A percentile compares a stretch with the other conserved stretches of the same genome.
These are phyloP conservation scores for Pyrenopolyporus hunteri DNA, from an alignment of 495 filamentous ascomycete genomes.

Conservation along the genomic window DNA sequence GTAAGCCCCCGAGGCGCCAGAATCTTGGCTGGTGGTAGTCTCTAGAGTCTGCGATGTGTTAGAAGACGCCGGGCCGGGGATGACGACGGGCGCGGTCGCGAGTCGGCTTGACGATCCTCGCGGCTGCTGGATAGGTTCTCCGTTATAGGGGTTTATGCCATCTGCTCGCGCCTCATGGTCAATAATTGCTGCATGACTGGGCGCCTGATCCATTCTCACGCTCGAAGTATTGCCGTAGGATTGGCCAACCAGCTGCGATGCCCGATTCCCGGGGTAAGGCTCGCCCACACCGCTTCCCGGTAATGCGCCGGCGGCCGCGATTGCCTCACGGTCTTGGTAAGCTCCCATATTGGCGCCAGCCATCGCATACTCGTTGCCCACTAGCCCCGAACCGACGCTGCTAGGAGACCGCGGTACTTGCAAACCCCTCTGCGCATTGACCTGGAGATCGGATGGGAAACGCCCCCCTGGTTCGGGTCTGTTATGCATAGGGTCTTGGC, in stretches of 20 bases:
- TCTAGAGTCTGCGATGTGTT: slow-evolving; percentile 18
- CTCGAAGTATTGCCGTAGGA: slow-evolving; percentile 44
- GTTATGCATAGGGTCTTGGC: slow-evolving; percentile 54
- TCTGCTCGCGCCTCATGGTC: slow-evolving; percentile 50
- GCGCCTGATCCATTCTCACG: slow-evolving; percentile 43
- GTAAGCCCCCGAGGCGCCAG: slow-evolving; percentile 34
- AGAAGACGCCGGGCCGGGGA: slow-evolving; percentile 21
- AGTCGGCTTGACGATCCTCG: slow-evolving; percentile 7
- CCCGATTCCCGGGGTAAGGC: slow-evolving; percentile 19
- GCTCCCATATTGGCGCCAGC: slow-evolving; percentile 15
- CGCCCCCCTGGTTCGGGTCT: slow-evolving; percentile 84
- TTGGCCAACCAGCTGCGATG: slow-evolving; percentile 36
- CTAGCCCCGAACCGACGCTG: slow-evolving; percentile 73
- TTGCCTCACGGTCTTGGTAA: slow-evolving; percentile 57
- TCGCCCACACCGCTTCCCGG: slow-evolving; percentile 55
- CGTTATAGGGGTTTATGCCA: slow-evolving; percentile 54
- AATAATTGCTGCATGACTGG: slow-evolving; percentile 46
- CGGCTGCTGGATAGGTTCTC: slow-evolving; percentile 39
- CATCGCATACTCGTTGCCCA: slow-evolving; percentile 40
- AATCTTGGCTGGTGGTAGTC: slow-evolving; percentile 38
- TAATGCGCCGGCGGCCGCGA: slow-evolving; percentile 60
- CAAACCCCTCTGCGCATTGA: slow-evolving; percentile 72
- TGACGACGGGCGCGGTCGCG: slow-evolving; percentile 13
- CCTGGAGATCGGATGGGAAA: slow-evolving; percentile 85
- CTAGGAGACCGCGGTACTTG: slow-evolving; percentile 76